Evolutionary conservation across 1,284 basidiomycete species (phyloP), one percentile per base, ranked within the genome.

Genomic region (Caloboletus firmus): DNA sequence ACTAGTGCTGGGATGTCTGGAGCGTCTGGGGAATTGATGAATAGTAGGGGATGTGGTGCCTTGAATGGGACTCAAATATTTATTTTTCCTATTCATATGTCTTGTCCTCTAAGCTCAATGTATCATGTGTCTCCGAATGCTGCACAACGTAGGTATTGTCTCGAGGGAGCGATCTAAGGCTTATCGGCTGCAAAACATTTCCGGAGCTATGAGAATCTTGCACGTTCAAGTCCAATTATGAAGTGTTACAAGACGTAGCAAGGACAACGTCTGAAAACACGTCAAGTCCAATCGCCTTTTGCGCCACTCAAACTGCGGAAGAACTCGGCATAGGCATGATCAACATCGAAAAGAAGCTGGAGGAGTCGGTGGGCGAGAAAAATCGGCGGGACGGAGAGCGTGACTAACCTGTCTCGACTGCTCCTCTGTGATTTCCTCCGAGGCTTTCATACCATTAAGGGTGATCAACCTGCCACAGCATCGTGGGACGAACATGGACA

Each of bases 261-360:
- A 5, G 24, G 17, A n/a, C 15, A 40, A 46, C 32, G 8, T 40
- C 41, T 22, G 15, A 39, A 17, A 11, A 28, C 30, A 31, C 12
- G 26, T 68, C 60, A 70, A 35, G 49, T 46, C 56, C 61, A 69
- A n/a, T 59, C 66, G 30, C 61, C 62, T 44, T 70, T 70, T 32
- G 65, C 56, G 8, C 78, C 78, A 56, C 86, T 84, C 52, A 96
- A 71, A 65, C 92, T 93, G 36, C 91, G 79, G 80, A 96, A 97
- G 77, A 95, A 99, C 72, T 97, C 95, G 15, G 91, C 89, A 69
- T 99, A 99, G 0, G 96, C 95, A 62, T 95, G 87, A 64, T 99
- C 96, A 47, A 98, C 91, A 66, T 99, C 97, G 67, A 98, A 99
- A 8, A 95, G 80, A 62, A 98, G 82, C 92, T 98, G 64, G 1